Evolutionary conservation across 148 eudicot species (phyloP).

Genomic region (Mesembryanthemum crystallinum): DNA sequence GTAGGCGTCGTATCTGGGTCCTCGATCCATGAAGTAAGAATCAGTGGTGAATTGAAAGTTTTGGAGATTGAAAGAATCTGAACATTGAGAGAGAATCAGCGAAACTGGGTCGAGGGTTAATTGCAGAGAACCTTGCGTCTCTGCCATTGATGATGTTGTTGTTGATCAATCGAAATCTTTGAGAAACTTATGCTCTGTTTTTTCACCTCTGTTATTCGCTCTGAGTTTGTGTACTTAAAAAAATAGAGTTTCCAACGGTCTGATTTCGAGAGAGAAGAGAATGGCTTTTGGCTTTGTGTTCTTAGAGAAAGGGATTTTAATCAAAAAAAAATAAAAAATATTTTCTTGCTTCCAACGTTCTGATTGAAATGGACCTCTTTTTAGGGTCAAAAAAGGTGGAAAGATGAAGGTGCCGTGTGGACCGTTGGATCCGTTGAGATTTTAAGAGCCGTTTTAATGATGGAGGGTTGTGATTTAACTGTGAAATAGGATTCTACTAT

Average conservation of each 20-base stretch:
- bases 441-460: constrained; percentile 27
- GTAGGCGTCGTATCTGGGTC: constrained; percentile 68
- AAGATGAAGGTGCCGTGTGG: constrained; percentile 14
- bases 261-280: constrained; percentile 26
- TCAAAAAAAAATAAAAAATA: background rate
- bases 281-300: background rate
- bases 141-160: constrained; percentile 35
- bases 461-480: constrained; percentile 21
- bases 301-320: background rate
- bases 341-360: constrained; percentile 34
- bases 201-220: background rate
- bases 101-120: constrained; percentile 40
- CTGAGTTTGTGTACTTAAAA: background rate
- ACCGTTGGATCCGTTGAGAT: constrained; percentile 31
- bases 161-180: too few species aligned
- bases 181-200: constrained; percentile 26
- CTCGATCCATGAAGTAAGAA: constrained; percentile 53
- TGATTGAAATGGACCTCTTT: constrained; percentile 26
- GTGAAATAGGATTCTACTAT: background rate
- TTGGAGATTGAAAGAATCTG: constrained; percentile 20
- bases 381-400: constrained; percentile 1
- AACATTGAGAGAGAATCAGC: constrained; percentile 32
- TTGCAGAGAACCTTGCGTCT: constrained; percentile 25
- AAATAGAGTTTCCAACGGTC: constrained; percentile 45
- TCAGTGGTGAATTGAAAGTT: constrained; percentile 31